These are phyloP conservation scores for Saccharomycopsis babjevae DNA, from an alignment of 805 yeast species.

Conservation along the genomic window DNA sequence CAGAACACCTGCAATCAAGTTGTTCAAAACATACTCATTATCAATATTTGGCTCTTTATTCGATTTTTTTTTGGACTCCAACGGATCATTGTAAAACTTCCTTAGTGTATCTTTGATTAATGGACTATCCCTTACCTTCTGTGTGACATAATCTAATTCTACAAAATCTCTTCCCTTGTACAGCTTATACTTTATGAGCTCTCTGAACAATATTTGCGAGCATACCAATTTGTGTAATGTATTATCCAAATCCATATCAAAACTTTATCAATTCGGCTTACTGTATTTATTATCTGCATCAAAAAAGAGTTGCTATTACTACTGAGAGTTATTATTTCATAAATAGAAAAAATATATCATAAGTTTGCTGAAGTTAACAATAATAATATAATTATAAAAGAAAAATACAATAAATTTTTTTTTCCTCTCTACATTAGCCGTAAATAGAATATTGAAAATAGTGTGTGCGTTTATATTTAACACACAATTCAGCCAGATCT, in stretches of 20 bases:
- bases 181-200: constrained; percentile 4
- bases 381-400: too few relatives aligned
- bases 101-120: constrained; percentile 3
- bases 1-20: constrained; percentile 11
- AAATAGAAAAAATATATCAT: too few relatives aligned
- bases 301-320: too few relatives aligned
- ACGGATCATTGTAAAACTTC: not conserved
- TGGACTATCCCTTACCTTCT: constrained; percentile 1
- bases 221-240: constrained; percentile 17
- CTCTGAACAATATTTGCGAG: constrained; percentile 12
- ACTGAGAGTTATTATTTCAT: too few relatives aligned
- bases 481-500: too few relatives aligned
- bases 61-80: not conserved
- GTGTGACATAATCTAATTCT: constrained; percentile 8
- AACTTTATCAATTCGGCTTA: not conserved
- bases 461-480: too few relatives aligned
- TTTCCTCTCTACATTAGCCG: too few relatives aligned
- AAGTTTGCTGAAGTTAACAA: too few relatives aligned
- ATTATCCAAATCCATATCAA: constrained; percentile 13
- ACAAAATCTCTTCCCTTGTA: constrained; percentile 2
- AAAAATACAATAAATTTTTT: too few relatives aligned
- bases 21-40: constrained; percentile 13
- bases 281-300: too few relatives aligned
- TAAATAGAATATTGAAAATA: too few relatives aligned
- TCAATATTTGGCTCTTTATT: constrained; percentile 8